A percentile compares a stretch with the other conserved stretches of the same genome.
Evolutionary conservation across 1,284 basidiomycete species (phyloP).

Genomic region (Ustilago bromivora): DNA sequence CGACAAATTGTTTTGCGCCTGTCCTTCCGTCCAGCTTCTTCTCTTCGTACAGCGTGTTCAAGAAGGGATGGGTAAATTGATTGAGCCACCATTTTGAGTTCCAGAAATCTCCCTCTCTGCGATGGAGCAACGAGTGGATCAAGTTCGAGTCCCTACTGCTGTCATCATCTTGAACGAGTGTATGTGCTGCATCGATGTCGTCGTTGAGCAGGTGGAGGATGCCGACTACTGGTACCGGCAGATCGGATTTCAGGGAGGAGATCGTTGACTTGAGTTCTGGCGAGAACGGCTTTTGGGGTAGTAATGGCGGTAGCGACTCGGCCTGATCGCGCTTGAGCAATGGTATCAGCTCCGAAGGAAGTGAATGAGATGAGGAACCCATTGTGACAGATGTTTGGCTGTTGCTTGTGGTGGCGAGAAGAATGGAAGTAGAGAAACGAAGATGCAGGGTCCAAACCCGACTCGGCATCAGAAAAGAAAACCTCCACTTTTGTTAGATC

Average conservation of each 20-base stretch:
- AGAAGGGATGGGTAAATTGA: constrained; percentile 41
- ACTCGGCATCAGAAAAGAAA: background rate
- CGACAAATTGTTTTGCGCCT: constrained; percentile 51
- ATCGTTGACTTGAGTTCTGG: constrained; percentile 23
- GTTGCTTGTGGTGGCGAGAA: constrained; percentile 1
- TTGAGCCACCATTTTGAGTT: constrained; percentile 60
- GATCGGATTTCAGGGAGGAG: background rate
- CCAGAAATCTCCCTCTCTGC: constrained; percentile 56
- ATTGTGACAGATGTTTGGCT: background rate
- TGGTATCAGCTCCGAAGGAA: constrained; percentile 12
- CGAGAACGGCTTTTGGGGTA: constrained; percentile 31
- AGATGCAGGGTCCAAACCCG: background rate
- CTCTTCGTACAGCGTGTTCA: constrained; percentile 21
- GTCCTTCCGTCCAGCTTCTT: constrained; percentile 18
- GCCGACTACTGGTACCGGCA: constrained; percentile 20
- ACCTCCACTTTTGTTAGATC: constrained; percentile 1
- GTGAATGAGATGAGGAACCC: background rate
- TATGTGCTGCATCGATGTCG: constrained; percentile 49
- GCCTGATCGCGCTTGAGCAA: constrained; percentile 17
- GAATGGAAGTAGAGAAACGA: background rate
- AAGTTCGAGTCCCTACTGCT: constrained; percentile 36
- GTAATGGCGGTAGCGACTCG: constrained; percentile 35
- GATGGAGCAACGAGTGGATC: constrained; percentile 55
- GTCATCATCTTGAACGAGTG: constrained; percentile 52
- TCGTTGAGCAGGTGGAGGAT: constrained; percentile 57